Evolutionary conservation across 148 eudicot genomes (phyloP).

Genomic region (Simmondsia chinensis): DNA sequence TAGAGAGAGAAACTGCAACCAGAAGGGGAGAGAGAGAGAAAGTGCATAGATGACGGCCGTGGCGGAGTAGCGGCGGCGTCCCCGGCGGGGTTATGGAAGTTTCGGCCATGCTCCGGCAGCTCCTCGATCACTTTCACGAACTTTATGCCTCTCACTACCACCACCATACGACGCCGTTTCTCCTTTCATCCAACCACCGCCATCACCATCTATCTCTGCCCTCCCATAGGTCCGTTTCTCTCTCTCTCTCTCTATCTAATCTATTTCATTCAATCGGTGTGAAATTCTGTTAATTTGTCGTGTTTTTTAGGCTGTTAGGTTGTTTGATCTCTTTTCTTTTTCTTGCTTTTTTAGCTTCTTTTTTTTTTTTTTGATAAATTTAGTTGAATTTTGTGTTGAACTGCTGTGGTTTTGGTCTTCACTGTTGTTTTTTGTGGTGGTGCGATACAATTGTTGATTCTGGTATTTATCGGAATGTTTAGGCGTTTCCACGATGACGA

Average conservation of each 20-base stretch:
- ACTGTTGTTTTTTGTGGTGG: too few relatives aligned
- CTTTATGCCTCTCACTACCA: conserved; percentile 39
- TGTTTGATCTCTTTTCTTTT: neutral
- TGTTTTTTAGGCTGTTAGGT: too few relatives aligned
- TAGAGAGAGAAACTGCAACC: conserved; percentile 3
- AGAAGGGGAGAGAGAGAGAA: neutral
- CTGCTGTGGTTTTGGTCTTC: too few relatives aligned
- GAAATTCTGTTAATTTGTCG: neutral
- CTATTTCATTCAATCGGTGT: neutral
- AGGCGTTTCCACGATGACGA: too few relatives aligned
- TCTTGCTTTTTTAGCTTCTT: too few relatives aligned
- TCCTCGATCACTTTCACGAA: conserved; percentile 57
- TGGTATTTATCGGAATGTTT: too few relatives aligned
- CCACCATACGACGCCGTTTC: conserved; percentile 14
- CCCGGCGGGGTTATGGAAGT: conserved; percentile 41
- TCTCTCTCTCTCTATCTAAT: neutral
- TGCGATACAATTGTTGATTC: too few relatives aligned
- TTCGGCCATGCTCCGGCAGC: conserved; percentile 74
- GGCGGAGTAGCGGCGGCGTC: too few relatives aligned
- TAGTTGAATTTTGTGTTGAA: too few relatives aligned
- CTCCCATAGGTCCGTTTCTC: conserved; percentile 21
- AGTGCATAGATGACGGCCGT: neutral
- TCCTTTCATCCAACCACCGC: conserved; percentile 8
- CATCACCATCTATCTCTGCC: conserved; percentile 7
- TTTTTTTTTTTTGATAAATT: too few relatives aligned